Evolutionary conservation across 495 filamentous ascomycete genomes (phyloP), one percentile per base, ranked within the genome.

Genomic region (Ascobolus immersus): DNA sequence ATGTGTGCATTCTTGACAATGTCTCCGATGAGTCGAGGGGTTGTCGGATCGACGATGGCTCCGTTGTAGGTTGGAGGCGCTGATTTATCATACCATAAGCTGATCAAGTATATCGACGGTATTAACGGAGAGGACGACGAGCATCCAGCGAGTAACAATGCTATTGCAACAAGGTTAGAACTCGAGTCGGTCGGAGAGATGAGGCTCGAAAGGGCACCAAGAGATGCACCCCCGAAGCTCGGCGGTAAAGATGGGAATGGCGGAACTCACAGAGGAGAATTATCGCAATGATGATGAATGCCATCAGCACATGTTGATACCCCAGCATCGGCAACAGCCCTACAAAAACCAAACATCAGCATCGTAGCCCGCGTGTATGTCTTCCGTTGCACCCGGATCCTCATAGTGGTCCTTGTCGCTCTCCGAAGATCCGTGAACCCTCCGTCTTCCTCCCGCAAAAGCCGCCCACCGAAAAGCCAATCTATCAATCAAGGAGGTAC

Each of bases 281-380:
- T 49, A 96, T 92, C 1, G 82, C 66, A 28, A 93, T 61, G 23
- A 79, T 80, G 46, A 96, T 91, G 33, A 99, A 56, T 43, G 94
- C 76, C 86, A 99, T 94, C 43, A 99, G 63, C 29, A 93, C 76
- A 67, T 99, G 86, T 56, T 99, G 86, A 55, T 94, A 99, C 40
- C 89, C 86, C 39, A 99, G 69, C 57, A 91, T 79, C 38, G 86
- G 84, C 57, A 93, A 64, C 47, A 84, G 68, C 45, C 79, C 80
- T 91, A 44, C 17, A 7, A 28, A 23, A 12, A 14, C 17, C 21
- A 11, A 23, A 20, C 30, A 31, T 27, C 25, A 6, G 14, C 25
- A 27, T 27, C 25, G 2, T n/a, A 27, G 5, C 14, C 14, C 11
- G 25, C 25, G 11, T 27, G 11, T 27, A n/a, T 27, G 3, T 4